A percentile compares a stretch with the other conserved stretches of the same genome.
phyloP scores from a whole-genome alignment of 2,329 filamentous ascomycete species.

The Chrysoporthe austroafricana region DNA sequence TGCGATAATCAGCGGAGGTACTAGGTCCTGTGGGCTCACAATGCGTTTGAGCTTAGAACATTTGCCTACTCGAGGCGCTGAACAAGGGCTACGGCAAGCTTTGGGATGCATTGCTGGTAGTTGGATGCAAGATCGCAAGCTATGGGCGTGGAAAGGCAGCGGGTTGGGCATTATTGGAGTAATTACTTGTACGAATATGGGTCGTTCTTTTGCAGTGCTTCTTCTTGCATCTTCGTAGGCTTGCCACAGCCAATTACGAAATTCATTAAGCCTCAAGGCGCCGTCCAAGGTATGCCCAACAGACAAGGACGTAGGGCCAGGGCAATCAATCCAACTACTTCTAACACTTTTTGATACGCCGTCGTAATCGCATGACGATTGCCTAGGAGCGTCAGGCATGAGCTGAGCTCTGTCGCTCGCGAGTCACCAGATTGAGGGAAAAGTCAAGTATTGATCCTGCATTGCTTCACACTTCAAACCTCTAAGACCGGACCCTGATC shows the following conservation, averaged over 20 bases:
- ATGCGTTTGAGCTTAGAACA: neutral
- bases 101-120: neutral
- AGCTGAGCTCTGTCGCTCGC: too few relatives aligned
- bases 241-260: neutral
- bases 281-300: neutral
- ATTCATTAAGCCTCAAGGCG: neutral
- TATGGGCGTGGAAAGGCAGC: neutral
- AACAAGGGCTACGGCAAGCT: neutral
- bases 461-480: neutral
- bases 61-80: neutral
- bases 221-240: neutral
- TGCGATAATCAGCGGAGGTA: neutral
- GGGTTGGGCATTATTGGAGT: neutral
- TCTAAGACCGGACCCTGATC: slow-evolving; percentile 50
- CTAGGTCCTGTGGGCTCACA: neutral
- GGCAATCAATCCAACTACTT: neutral
- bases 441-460: neutral
- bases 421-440: too few relatives aligned
- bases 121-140: neutral
- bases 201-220: neutral
- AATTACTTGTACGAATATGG: neutral
- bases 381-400: too few relatives aligned
- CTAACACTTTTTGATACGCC: neutral
- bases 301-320: neutral
- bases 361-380: neutral